Evolutionary conservation across 768 basidiomycete species (phyloP).

Genomic region (Sporobolomyces phaffii): DNA sequence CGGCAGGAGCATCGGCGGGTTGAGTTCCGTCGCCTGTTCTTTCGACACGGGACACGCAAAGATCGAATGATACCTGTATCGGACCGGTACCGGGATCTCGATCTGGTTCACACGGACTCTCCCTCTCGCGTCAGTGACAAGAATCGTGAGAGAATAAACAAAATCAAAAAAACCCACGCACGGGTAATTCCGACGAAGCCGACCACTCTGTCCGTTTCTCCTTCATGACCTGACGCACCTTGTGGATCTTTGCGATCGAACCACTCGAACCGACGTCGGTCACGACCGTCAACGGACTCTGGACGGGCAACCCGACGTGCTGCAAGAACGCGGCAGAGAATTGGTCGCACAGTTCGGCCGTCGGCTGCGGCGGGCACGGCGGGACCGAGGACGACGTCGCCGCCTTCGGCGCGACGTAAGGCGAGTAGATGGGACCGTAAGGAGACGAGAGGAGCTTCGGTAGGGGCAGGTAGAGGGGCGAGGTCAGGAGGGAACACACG

Average conservation of each 20-base stretch:
- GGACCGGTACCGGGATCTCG: conserved; percentile 73
- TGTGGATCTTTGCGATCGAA: conserved; percentile 84
- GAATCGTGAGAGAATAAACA: too few species aligned
- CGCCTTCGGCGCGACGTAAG: not conserved
- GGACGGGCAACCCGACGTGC: conserved; percentile 76
- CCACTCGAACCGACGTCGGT: conserved; percentile 90
- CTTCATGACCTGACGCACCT: conserved; percentile 86
- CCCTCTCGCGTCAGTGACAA: too few species aligned
- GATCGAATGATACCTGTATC: conserved; percentile 90
- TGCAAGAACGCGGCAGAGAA: conserved; percentile 88
- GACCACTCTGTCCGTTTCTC: conserved; percentile 90
- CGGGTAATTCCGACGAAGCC: conserved; percentile 80
- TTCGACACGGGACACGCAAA: conserved; percentile 98
- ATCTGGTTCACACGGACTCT: conserved; percentile 58
- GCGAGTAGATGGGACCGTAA: conserved; percentile 58
- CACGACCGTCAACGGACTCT: conserved; percentile 78
- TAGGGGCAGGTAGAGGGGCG: conserved; percentile 63
- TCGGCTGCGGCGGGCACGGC: too few species aligned
- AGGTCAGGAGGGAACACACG: conserved; percentile 66
- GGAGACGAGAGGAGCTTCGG: conserved; percentile 62
- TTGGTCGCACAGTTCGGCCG: conserved; percentile 57
- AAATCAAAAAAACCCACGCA: too few species aligned
- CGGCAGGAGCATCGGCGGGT: conserved; percentile 95
- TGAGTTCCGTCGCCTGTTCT: conserved; percentile 84
- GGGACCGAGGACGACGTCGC: not conserved